These are phyloP conservation scores for Halophytophthora batemanensis DNA, from an alignment of 352 stramenopile genomes.

Conservation along the genomic window DNA sequence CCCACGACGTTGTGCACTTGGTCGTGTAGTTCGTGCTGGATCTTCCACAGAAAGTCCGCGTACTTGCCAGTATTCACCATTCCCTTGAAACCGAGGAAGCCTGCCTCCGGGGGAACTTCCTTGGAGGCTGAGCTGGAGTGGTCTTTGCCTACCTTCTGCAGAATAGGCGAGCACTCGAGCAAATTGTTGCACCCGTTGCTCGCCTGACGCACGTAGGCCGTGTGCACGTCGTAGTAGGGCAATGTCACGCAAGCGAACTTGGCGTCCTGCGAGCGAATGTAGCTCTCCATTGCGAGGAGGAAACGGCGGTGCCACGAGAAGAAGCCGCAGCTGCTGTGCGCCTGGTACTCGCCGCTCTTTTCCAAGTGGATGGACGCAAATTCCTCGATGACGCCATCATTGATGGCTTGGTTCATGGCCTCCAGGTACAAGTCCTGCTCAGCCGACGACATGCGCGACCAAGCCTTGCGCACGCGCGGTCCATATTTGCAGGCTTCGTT, in stretches of 20 bases:
- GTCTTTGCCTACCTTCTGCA: constrained; percentile 63
- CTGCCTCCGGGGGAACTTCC: constrained; percentile 28
- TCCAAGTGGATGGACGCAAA: constrained; percentile 62
- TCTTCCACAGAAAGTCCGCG: constrained; percentile 40
- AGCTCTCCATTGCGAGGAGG: constrained; percentile 70
- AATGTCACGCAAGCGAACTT: constrained; percentile 67
- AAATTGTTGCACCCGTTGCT: constrained; percentile 34
- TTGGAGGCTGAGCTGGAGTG: constrained; percentile 9
- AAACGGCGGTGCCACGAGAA: constrained; percentile 73
- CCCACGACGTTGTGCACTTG: constrained; percentile 48
- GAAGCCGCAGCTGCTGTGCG: constrained; percentile 47
- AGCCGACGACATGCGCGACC: not conserved
- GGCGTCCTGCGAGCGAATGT: constrained; percentile 60
- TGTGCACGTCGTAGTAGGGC: constrained; percentile 80
- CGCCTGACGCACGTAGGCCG: constrained; percentile 51
- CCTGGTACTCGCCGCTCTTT: constrained; percentile 31
- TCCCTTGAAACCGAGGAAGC: constrained; percentile 40
- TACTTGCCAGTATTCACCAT: constrained; percentile 43
- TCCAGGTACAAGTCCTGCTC: constrained; percentile 1
- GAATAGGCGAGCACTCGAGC: constrained; percentile 55
- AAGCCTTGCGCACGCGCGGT: constrained; percentile 38
- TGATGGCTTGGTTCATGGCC: constrained; percentile 31
- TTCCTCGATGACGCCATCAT: constrained; percentile 40
- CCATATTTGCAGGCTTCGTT: constrained; percentile 16
- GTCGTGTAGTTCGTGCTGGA: constrained; percentile 57